These are phyloP conservation scores for Cyclaneusma minus DNA, from an alignment of 2,329 filamentous ascomycete genomes.

Conservation along the genomic window DNA sequence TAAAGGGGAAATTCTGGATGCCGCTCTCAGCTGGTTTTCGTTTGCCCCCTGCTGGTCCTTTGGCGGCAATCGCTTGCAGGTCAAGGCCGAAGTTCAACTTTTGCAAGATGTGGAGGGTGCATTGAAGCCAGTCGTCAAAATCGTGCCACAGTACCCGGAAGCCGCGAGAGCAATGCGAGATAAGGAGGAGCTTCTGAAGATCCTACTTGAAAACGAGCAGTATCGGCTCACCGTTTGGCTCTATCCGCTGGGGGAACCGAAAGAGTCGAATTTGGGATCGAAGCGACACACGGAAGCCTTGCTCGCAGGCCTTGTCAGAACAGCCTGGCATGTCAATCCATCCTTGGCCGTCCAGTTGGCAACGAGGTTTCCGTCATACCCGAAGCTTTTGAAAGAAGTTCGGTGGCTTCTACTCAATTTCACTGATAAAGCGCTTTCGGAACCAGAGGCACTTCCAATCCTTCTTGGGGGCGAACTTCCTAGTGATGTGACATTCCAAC, in stretches of 20 bases:
- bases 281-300: slow-evolving; percentile 25
- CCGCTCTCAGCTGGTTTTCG: slow-evolving; percentile 78
- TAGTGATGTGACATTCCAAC: slow-evolving; percentile 63
- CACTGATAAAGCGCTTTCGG: slow-evolving; percentile 65
- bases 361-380: slow-evolving; percentile 63
- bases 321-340: slow-evolving; percentile 77
- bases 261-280: slow-evolving; percentile 19
- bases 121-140: slow-evolving; percentile 18
- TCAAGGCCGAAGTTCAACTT: slow-evolving; percentile 81
- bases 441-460: slow-evolving; percentile 71
- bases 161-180: slow-evolving; percentile 51
- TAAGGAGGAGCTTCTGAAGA: slow-evolving; percentile 71
- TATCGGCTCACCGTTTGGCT: slow-evolving; percentile 79
- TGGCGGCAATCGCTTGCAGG: slow-evolving; percentile 80
- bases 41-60: slow-evolving; percentile 82
- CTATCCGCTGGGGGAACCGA: slow-evolving; percentile 55
- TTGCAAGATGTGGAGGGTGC: slow-evolving; percentile 58
- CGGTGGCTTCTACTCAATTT: slow-evolving; percentile 68
- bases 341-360: slow-evolving; percentile 76
- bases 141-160: slow-evolving; percentile 39
- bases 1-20: slow-evolving; percentile 79
- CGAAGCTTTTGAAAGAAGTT: slow-evolving; percentile 58
- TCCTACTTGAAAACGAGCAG: slow-evolving; percentile 75
- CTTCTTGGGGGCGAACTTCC: slow-evolving; percentile 66
- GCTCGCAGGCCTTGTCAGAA: slow-evolving; percentile 45